Conservation (phyloP, 345 rosid genomes). For the Physaria fendleri region DNA sequence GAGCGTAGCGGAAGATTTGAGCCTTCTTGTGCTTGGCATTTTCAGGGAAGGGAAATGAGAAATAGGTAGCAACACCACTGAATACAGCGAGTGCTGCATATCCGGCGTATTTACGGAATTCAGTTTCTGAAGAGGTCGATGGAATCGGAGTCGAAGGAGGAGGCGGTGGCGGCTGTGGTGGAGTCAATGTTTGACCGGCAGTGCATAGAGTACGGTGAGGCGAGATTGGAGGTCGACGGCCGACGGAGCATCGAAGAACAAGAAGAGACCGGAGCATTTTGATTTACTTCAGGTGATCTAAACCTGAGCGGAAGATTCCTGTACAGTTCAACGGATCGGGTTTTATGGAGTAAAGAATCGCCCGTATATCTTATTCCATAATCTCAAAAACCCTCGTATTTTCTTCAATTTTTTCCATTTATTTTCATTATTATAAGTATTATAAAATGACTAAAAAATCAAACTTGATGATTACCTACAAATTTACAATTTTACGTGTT, state of each 20-base stretch:
- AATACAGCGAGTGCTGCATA: slow-evolving; percentile 74
- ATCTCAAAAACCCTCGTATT: too few relatives aligned
- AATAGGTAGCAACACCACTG: slow-evolving; percentile 82
- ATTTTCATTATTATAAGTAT: too few relatives aligned
- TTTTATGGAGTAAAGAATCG: too few relatives aligned
- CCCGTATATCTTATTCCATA: too few relatives aligned
- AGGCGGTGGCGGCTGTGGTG: slow-evolving; percentile 31
- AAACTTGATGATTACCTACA: too few relatives aligned
- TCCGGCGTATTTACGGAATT: slow-evolving; percentile 73
- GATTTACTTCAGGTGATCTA: slow-evolving; percentile 22
- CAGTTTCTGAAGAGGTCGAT: slow-evolving; percentile 49
- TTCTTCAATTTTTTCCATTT: too few relatives aligned
- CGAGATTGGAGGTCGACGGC: slow-evolving; percentile 19
- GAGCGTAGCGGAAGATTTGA: slow-evolving; percentile 85
- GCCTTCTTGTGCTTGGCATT: slow-evolving; percentile 87
- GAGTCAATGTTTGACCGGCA: slow-evolving; percentile 24
- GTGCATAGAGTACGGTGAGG: slow-evolving; percentile 35
- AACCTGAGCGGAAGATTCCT: slow-evolving; percentile 14
- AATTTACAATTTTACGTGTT: too few relatives aligned
- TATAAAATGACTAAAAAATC: too few relatives aligned
- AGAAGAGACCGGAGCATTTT: slow-evolving; percentile 52
- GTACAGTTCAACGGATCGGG: not conserved
- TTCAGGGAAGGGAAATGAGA: slow-evolving; percentile 75
- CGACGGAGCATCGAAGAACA: slow-evolving; percentile 45
- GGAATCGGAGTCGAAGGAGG: slow-evolving; percentile 32